Evolutionary conservation across 176 grass and related monocot species (phyloP).

Genomic region (Carex myosuroides): DNA sequence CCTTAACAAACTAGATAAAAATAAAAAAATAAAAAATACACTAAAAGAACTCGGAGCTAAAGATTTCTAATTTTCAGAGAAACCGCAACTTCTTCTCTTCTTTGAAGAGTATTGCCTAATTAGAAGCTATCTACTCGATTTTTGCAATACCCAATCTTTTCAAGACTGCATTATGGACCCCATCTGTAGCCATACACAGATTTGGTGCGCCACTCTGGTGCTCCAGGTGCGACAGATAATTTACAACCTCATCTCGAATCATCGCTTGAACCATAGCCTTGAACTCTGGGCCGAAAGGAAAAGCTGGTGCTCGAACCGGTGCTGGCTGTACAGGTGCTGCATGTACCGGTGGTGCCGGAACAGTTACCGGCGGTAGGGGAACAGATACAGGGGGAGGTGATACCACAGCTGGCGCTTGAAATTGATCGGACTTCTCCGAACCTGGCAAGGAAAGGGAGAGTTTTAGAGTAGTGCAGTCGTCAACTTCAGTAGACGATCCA

Average conservation of each 20-base stretch:
- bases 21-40: not conserved
- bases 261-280: constrained; percentile 79
- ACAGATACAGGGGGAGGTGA: not conserved
- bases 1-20: not conserved
- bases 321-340: not conserved
- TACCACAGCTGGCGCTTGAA: not conserved
- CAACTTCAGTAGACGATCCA: constrained; percentile 1
- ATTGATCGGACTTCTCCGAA: constrained; percentile 11
- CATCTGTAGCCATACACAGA: constrained; percentile 22
- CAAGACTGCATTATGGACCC: constrained; percentile 29
- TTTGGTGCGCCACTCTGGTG: not conserved
- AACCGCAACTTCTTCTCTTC: constrained; percentile 10
- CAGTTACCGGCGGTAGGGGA: not conserved
- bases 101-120: not conserved
- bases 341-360: not conserved
- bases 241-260: constrained; percentile 81
- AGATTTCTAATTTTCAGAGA: constrained; percentile 17
- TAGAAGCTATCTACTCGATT: constrained; percentile 51
- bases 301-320: not conserved
- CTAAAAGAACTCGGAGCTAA: not conserved
- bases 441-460: constrained; percentile 74
- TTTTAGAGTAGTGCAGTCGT: constrained; percentile 51
- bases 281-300: constrained; percentile 45
- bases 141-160: constrained; percentile 68
- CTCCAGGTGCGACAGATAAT: constrained; percentile 58